phyloP scores from a whole-genome alignment of 1,284 basidiomycete species.

The Cryptococcus sp. region DNA sequence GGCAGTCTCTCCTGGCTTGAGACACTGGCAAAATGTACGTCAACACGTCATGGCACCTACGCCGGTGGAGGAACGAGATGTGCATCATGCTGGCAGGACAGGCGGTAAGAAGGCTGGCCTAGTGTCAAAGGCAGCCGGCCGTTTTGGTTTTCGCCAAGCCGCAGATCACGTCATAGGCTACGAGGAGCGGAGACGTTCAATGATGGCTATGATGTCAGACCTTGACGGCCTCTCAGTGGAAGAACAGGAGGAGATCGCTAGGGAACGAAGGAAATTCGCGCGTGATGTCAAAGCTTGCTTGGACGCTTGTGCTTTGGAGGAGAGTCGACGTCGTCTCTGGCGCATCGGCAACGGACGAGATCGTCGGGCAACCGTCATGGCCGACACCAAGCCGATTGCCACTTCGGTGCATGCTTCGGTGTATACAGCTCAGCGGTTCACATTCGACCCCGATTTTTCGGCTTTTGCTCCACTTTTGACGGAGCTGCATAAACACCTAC shows the following conservation, averaged over 20 bases:
- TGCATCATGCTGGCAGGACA: neutral
- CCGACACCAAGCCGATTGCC: slow-evolving; percentile 13
- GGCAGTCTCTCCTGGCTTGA: slow-evolving; percentile 38
- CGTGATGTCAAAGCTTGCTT: slow-evolving; percentile 43
- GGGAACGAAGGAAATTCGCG: slow-evolving; percentile 43
- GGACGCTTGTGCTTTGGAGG: slow-evolving; percentile 42
- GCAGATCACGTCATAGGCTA: slow-evolving; percentile 43
- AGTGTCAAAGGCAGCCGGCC: slow-evolving; percentile 42
- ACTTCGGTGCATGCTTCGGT: slow-evolving; percentile 19
- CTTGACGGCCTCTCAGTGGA: slow-evolving; percentile 30
- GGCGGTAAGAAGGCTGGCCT: slow-evolving; percentile 27
- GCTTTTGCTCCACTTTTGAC: slow-evolving; percentile 46
- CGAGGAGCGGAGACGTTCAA: slow-evolving; percentile 29
- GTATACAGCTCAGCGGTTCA: slow-evolving; percentile 19
- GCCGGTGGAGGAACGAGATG: slow-evolving; percentile 27
- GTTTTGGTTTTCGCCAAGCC: slow-evolving; percentile 43
- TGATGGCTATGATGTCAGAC: slow-evolving; percentile 18
- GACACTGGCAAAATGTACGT: slow-evolving; percentile 49
- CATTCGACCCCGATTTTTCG: slow-evolving; percentile 35
- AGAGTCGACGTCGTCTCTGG: slow-evolving; percentile 32
- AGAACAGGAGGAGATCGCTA: slow-evolving; percentile 41
- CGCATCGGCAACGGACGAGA: slow-evolving; percentile 15
- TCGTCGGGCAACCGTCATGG: neutral
- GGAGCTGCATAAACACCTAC: slow-evolving; percentile 42
- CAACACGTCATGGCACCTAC: slow-evolving; percentile 40